phyloP scores from a whole-genome alignment of 805 yeast genomes.

The Wilhelminamyces savonicus region DNA sequence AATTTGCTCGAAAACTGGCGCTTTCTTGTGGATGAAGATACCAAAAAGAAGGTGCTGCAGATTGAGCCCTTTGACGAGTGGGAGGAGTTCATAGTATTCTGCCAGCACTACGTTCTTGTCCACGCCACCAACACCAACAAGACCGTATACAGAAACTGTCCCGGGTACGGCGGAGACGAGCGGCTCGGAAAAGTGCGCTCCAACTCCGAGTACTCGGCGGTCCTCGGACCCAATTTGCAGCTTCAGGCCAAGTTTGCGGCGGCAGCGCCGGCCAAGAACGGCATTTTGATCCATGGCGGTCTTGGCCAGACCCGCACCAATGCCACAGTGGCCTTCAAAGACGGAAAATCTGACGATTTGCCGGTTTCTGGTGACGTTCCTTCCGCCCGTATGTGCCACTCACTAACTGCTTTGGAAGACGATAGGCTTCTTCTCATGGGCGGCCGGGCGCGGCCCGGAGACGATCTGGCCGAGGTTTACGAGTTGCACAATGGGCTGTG shows the following conservation, averaged over 20 bases:
- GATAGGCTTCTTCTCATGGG: slow-evolving; percentile 44
- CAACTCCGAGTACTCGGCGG: slow-evolving; percentile 1
- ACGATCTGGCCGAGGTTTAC: slow-evolving; percentile 29
- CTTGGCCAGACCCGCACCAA: slow-evolving; percentile 24
- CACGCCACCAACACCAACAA: slow-evolving; percentile 55
- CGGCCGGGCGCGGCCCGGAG: slow-evolving; percentile 61
- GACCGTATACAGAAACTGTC: too few species aligned
- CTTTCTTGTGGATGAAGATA: slow-evolving; percentile 28
- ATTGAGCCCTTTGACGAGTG: slow-evolving; percentile 77
- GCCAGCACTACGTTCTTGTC: slow-evolving; percentile 66
- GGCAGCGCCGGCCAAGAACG: slow-evolving; percentile 13
- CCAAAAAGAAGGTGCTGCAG: slow-evolving; percentile 34
- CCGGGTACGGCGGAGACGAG: too few species aligned
- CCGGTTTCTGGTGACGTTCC: slow-evolving; percentile 9
- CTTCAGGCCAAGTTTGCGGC: slow-evolving; percentile 40
- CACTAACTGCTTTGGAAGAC: slow-evolving; percentile 29
- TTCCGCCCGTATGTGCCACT: slow-evolving; percentile 53
- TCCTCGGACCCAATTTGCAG: slow-evolving; percentile 1
- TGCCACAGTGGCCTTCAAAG: not conserved
- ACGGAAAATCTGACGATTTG: not conserved
- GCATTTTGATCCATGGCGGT: slow-evolving; percentile 35
- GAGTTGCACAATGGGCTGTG: slow-evolving; percentile 2
- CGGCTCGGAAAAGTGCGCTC: slow-evolving; percentile 6
- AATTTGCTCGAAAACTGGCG: slow-evolving; percentile 59
- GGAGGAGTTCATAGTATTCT: slow-evolving; percentile 72